Conservation (phyloP, 164 flowering plant genomes). For the Vitis rupestris region DNA sequence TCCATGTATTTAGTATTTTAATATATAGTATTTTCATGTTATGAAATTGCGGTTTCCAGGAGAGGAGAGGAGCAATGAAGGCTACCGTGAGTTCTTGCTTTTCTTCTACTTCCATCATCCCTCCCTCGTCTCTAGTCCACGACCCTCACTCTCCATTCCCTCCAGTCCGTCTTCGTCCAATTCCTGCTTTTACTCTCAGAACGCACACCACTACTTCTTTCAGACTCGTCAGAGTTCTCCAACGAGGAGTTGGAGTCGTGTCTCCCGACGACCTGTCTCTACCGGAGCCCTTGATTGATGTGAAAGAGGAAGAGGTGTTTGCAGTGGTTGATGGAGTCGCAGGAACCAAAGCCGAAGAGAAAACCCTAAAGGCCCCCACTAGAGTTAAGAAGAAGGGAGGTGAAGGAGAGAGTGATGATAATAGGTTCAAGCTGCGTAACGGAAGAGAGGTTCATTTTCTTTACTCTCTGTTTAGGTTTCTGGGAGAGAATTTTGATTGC, state of each 20-base stretch:
- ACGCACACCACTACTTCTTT: not conserved
- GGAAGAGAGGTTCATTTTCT: conserved; percentile 54
- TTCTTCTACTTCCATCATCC: conserved; percentile 1
- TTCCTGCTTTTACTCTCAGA: not conserved
- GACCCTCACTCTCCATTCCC: conserved; percentile 7
- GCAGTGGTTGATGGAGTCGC: conserved; percentile 13
- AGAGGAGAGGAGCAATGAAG: conserved; percentile 8
- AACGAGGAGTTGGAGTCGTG: conserved; percentile 7
- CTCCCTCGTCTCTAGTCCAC: conserved; percentile 10
- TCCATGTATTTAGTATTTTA: no score
- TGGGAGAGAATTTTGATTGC: not conserved
- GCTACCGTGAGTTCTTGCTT: conserved; percentile 17
- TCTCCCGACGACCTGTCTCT: conserved; percentile 12
- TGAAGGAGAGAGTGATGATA: conserved; percentile 33
- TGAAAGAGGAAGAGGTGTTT: conserved; percentile 3
- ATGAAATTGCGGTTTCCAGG: not conserved
- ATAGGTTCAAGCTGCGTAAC: conserved; percentile 56
- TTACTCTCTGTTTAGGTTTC: not conserved
- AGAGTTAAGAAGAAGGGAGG: conserved; percentile 27
- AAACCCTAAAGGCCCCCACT: conserved; percentile 4
- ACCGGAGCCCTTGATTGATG: not conserved
- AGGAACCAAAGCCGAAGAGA: conserved; percentile 13
- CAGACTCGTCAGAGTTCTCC: conserved; percentile 9
- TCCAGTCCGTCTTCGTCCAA: conserved; percentile 7
- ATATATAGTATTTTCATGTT: no score